A percentile compares a stretch with the other conserved stretches of the same genome.
Evolutionary conservation across 495 filamentous ascomycete species (phyloP).

Genomic region (Lichenothelia convexa): DNA sequence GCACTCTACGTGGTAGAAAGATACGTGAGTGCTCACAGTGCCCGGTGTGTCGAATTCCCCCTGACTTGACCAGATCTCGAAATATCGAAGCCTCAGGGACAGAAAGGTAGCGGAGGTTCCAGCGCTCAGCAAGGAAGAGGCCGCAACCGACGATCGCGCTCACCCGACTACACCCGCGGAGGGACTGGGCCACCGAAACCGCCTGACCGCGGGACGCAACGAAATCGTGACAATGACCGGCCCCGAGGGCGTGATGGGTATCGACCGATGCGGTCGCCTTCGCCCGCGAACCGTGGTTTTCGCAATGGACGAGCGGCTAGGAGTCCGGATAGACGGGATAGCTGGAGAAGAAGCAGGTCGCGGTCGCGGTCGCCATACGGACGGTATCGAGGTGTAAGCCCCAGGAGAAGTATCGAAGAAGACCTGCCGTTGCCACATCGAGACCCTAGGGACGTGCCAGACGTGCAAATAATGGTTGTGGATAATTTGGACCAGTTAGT

Average conservation of each 20-base stretch:
- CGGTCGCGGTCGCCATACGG: slow-evolving; percentile 32
- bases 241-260: slow-evolving; percentile 34
- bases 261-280: slow-evolving; percentile 43
- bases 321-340: slow-evolving; percentile 38
- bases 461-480: slow-evolving; percentile 72
- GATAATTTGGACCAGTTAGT: slow-evolving; percentile 57
- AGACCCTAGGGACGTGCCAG: slow-evolving; percentile 60
- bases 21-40: slow-evolving; percentile 58
- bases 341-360: slow-evolving; percentile 24
- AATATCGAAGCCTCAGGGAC: slow-evolving; percentile 76
- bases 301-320: slow-evolving; percentile 43
- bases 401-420: slow-evolving; percentile 37
- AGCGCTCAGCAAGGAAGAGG: slow-evolving; percentile 20
- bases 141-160: slow-evolving; percentile 40
- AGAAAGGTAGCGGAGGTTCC: slow-evolving; percentile 38
- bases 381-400: slow-evolving; percentile 52
- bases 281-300: slow-evolving; percentile 37
- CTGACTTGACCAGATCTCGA: slow-evolving; percentile 54
- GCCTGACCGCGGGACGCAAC: not conserved
- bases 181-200: slow-evolving; percentile 11
- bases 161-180: slow-evolving; percentile 47
- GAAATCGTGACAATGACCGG: slow-evolving; percentile 10
- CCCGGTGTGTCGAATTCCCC: too few species aligned
- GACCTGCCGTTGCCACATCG: slow-evolving; percentile 56
- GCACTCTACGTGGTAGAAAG: slow-evolving; percentile 59